Conservation (phyloP, 331 rosid genomes). For the Rhamnella rubrinervis region DNA sequence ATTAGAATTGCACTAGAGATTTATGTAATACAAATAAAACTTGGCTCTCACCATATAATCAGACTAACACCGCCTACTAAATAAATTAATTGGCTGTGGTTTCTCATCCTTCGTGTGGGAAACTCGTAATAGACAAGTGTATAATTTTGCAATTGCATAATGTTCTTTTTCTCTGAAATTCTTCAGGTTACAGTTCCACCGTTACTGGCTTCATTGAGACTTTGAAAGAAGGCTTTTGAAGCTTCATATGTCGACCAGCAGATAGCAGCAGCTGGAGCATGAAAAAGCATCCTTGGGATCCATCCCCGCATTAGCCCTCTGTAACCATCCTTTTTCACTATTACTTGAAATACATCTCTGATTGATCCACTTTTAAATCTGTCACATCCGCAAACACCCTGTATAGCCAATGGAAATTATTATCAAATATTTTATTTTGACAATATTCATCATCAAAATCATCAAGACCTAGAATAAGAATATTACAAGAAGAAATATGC, state of each 20-base stretch:
- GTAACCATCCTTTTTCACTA: slow-evolving; percentile 76
- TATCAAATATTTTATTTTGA: not conserved
- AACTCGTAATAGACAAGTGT: slow-evolving; percentile 6
- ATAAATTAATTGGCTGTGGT: slow-evolving; percentile 24
- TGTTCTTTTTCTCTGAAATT: slow-evolving; percentile 15
- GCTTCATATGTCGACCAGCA: slow-evolving; percentile 99
- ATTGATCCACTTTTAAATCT: slow-evolving; percentile 85
- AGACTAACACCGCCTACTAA: slow-evolving; percentile 23
- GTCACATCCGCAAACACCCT: slow-evolving; percentile 98
- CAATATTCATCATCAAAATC: not conserved
- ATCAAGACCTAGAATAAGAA: not conserved
- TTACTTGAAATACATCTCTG: slow-evolving; percentile 59
- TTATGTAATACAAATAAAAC: slow-evolving; percentile 27
- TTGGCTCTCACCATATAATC: slow-evolving; percentile 25
- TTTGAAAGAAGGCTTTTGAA: slow-evolving; percentile 76
- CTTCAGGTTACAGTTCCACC: slow-evolving; percentile 43
- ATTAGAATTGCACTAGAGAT: slow-evolving; percentile 6
- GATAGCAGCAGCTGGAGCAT: slow-evolving; percentile 98
- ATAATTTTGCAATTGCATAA: slow-evolving; percentile 29
- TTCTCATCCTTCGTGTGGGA: slow-evolving; percentile 27
- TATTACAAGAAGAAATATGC: not conserved
- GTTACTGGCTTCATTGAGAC: slow-evolving; percentile 37
- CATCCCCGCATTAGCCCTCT: slow-evolving; percentile 91
- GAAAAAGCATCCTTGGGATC: slow-evolving; percentile 95
- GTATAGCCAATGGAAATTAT: slow-evolving; percentile 25